Evolutionary conservation across 805 yeast species (phyloP), one percentile per base, ranked within the genome.

Genomic region (Zygotorulaspora sp.): DNA sequence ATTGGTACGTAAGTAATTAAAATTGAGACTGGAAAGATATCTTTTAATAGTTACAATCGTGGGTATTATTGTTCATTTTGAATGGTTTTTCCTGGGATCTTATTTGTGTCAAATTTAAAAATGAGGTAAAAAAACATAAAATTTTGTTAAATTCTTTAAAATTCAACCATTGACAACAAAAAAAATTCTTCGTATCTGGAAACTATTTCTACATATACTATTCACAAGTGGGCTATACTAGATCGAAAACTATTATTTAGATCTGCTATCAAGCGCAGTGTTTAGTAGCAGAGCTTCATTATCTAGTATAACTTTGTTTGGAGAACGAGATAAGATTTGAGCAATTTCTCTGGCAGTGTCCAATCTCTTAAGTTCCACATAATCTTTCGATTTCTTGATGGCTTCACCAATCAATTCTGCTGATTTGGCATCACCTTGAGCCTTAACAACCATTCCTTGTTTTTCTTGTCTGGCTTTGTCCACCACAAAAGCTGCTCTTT

Each of bases 381-480:
- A 92, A 63, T 90, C 98, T 65, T 76, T 84, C 16, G 94, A 84
- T 66, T 90, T 92, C 72, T 90, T 92, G 65, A 92, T 90, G 38
- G 98, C 97, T 49, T 92, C 98, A 78, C 98, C 98, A 68, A 92
- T 88, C 69, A 92, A 80, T 65, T 89, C 95, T 22, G 98, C 98
- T 37, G 96, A 84, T 61, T 86, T 80, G 49, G 98, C 98, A 68
- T 92, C 98, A 78, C 98, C 98, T 63, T 87, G 85, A 9, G 98
- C 97, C 65, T 83, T 87, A 41, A 92, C 97, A 47, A 92, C 95
- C 70, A 87, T 74, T 61, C 94, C 95, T 67, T 92, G 97, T 64
- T 92, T 92, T 68, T 92, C 97, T 67, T 92, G 98, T 53, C 85
- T 79, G 6, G 98, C 98, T 62, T 88, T 86, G 64, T 92, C 98